Base-by-base conservation (phyloP, 192 early-diverging fungal species). In the Gaertneriomyces sp. region DNA sequence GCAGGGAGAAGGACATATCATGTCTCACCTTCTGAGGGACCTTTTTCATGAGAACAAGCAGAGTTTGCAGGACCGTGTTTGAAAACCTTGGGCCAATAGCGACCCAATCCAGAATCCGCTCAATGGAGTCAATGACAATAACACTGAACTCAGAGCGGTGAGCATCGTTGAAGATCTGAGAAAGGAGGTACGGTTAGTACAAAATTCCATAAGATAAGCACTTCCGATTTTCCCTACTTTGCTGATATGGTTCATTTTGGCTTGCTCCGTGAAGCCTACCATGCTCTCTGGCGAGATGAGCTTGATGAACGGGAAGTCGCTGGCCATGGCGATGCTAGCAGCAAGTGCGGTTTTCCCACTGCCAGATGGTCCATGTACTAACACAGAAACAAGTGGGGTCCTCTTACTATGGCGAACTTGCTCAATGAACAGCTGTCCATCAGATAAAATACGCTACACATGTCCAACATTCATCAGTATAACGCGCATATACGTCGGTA, bases 301-400 rank as follows among this genome's bases (percentile, higher is more conserved):
- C 76, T 96, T 97, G 74, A 98, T 91, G 74, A 99, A 98, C 6
- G 96, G 96, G 70, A 93, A 99, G 38, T 92, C 85, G 49, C 88
- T 91, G 25, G 82, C 72, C 79, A 91, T 90, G 6, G 94, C 96
- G 53, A 98, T 91, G 4, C 87, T 92, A n/a, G 95, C 93, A 5
- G 96, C 96, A 61, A 99, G 73, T 11, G 96, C 94, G 0, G 94
- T 98, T 73, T 97, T 99, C 60, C 96, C 96, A 61, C 85, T 84
- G 54, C 91, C 91, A 7, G 90, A 74, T 5, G 92, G 89, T 4
- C 83, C 94, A 72, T 95, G 89, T 25, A 98, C 73, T 53, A 98
- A 77, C 38, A 95, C 72, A 60, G 88, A 91, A n/a, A 98, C 93
- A 11, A 97, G 79, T 4, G 94, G 95, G 6, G 96, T 96, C 51